phyloP scores from a whole-genome alignment of 192 early-diverging fungal species.

The Coemansia sp. region DNA sequence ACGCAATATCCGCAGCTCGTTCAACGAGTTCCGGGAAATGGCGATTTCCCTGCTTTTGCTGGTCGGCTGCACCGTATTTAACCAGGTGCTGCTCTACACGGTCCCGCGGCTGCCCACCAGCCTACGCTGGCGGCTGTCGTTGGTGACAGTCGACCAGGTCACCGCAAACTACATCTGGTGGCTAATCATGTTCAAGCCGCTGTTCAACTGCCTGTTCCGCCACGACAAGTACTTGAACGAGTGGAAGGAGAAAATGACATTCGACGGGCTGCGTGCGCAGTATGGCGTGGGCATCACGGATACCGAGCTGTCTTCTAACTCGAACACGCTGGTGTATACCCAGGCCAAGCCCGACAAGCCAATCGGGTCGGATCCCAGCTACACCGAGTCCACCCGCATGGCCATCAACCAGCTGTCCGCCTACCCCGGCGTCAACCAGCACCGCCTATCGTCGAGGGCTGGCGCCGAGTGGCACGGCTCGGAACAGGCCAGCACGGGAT shows the following conservation, averaged over 20 bases:
- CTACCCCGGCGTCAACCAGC: conserved; percentile 9
- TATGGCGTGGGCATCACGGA: conserved; percentile 30
- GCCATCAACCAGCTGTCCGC: conserved; percentile 32
- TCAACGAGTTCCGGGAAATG: conserved; percentile 52
- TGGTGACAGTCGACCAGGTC: conserved; percentile 33
- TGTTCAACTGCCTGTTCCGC: conserved; percentile 43
- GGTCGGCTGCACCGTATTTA: conserved; percentile 31
- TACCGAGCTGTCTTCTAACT: conserved; percentile 30
- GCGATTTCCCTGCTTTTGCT: conserved; percentile 30
- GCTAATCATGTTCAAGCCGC: conserved; percentile 51
- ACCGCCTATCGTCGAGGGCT: not conserved
- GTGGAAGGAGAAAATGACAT: conserved; percentile 45
- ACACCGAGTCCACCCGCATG: conserved; percentile 34
- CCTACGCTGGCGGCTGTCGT: conserved; percentile 30
- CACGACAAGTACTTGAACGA: conserved; percentile 39
- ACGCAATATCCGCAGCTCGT: conserved; percentile 52
- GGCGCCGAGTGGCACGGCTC: not conserved
- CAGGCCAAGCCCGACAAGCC: conserved; percentile 6
- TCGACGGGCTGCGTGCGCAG: conserved; percentile 34
- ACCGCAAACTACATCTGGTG: conserved; percentile 50
- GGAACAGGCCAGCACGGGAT: not conserved
- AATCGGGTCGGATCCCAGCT: conserved; percentile 23
- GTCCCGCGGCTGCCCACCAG: conserved; percentile 25
- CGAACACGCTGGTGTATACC: conserved; percentile 21
- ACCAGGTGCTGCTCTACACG: conserved; percentile 34